Evolutionary conservation across 2,329 filamentous ascomycete genomes (phyloP).

Genomic region (Ophiostoma pallidulum): DNA sequence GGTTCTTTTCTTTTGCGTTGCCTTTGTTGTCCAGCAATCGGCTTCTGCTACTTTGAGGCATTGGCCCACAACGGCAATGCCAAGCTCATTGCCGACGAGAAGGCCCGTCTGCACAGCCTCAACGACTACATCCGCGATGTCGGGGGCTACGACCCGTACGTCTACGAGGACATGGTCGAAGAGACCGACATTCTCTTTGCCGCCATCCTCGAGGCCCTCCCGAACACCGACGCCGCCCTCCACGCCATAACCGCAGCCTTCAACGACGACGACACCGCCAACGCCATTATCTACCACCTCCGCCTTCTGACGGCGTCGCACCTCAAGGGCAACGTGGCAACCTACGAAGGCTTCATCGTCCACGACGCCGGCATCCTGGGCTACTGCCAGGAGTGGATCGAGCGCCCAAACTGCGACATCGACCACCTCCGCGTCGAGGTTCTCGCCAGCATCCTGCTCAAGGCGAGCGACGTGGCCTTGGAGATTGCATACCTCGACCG

Average conservation of each 20-base stretch:
- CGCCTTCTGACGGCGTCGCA: conserved; percentile 75
- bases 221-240: conserved; percentile 48
- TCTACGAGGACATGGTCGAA: conserved; percentile 78
- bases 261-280: conserved; percentile 60
- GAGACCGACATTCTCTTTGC: conserved; percentile 61
- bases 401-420: conserved; percentile 72
- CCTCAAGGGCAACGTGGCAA: conserved; percentile 63
- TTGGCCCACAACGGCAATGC: conserved; percentile 60
- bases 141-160: conserved; percentile 59
- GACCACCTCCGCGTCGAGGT: conserved; percentile 79
- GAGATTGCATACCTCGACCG: conserved; percentile 89
- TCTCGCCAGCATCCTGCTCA: conserved; percentile 68
- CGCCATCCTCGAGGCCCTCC: conserved; percentile 50
- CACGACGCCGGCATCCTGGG: conserved; percentile 49
- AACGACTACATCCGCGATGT: conserved; percentile 60
- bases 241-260: conserved; percentile 54
- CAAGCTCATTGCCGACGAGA: conserved; percentile 58
- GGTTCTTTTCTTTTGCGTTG: too few species aligned
- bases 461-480: conserved; percentile 67
- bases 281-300: conserved; percentile 75
- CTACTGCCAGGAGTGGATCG: conserved; percentile 62
- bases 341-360: conserved; percentile 64
- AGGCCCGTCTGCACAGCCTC: conserved; percentile 60
- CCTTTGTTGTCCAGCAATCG: conserved; percentile 58
- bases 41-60: conserved; percentile 86